Conservation (phyloP, 169 alveolate genomes). For the Neospora caninum region DNA sequence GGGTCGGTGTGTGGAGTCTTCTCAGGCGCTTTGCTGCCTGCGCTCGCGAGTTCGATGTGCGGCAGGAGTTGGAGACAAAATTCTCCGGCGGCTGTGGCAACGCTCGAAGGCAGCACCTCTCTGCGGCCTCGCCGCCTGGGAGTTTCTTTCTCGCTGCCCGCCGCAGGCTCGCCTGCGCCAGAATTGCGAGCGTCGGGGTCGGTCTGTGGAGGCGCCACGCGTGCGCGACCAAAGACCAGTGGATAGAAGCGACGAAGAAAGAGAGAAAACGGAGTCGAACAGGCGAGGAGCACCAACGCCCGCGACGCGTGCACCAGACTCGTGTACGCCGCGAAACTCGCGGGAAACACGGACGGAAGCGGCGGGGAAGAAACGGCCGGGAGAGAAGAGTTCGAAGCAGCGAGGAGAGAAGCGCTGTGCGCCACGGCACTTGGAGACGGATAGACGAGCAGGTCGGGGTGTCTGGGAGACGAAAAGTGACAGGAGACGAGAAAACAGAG, state of each 20-base stretch:
- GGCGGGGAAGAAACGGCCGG: neutral
- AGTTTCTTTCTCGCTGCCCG: neutral
- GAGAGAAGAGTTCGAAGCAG: neutral
- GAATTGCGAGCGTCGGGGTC: too few relatives aligned
- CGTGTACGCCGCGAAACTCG: neutral
- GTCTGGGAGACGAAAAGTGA: neutral
- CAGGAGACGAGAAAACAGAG: neutral
- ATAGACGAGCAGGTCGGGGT: slow-evolving; percentile 24
- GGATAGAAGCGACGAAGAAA: slow-evolving; percentile 18
- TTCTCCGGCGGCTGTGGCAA: neutral
- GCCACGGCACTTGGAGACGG: neutral
- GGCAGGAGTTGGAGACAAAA: slow-evolving; percentile 30
- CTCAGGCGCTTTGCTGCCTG: neutral
- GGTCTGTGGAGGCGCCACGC: too few relatives aligned
- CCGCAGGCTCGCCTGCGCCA: too few relatives aligned
- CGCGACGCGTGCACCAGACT: neutral
- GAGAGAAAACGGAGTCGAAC: neutral
- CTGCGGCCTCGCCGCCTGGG: neutral
- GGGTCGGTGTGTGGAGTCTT: too few relatives aligned
- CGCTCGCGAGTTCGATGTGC: neutral
- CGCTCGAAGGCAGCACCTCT: neutral
- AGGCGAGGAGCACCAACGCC: neutral
- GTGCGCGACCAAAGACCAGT: neutral
- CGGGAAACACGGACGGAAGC: neutral
- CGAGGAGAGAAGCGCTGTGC: neutral